Evolutionary conservation across 306 rosid species (phyloP).

Genomic region (Quercus aquifolioides): DNA sequence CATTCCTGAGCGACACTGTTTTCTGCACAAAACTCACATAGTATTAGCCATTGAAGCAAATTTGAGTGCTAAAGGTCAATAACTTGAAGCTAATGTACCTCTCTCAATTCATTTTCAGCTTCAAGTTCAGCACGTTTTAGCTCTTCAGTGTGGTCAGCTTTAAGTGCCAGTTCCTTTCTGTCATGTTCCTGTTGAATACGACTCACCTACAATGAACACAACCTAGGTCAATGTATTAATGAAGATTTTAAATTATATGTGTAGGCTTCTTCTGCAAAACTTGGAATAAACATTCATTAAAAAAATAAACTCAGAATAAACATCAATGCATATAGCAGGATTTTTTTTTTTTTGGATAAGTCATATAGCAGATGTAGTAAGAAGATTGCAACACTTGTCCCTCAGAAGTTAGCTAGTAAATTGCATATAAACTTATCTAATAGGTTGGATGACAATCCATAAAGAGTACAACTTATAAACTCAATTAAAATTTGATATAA

Average conservation of each 20-base stretch:
- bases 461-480: background rate
- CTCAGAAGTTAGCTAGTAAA: background rate
- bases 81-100: constrained; percentile 39
- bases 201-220: constrained; percentile 50
- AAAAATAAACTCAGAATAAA: background rate
- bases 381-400: background rate
- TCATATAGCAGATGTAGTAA: background rate
- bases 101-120: constrained; percentile 78
- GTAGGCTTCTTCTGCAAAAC: background rate
- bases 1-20: constrained; percentile 54
- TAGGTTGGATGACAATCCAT: background rate
- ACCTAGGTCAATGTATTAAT: constrained; percentile 17
- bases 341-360: too few species aligned
- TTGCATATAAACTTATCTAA: background rate
- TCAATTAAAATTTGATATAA: background rate
- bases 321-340: background rate
- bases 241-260: constrained; percentile 1
- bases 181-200: constrained; percentile 65
- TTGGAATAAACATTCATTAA: background rate
- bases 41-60: constrained; percentile 18
- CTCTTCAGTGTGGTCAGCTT: constrained; percentile 58
- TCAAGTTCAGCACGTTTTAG: constrained; percentile 55
- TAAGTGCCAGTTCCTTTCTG: constrained; percentile 44
- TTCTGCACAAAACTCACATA: constrained; percentile 42
- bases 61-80: background rate